phyloP scores from a whole-genome alignment of 2,329 filamentous ascomycete species.

The Podosphaera aphanis region DNA sequence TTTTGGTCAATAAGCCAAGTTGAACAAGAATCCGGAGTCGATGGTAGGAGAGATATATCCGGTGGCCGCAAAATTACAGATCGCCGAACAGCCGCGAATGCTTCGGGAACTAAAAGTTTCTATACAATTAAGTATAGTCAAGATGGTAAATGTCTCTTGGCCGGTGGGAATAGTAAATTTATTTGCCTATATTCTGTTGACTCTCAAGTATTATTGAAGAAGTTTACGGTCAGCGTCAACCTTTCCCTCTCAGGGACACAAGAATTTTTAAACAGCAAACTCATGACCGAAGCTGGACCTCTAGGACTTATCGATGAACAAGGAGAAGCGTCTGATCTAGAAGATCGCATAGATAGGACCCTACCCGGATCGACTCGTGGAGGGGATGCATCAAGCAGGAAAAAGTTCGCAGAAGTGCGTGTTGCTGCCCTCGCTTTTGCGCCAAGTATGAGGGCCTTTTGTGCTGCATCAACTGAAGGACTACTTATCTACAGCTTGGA shows the following conservation, averaged over 20 bases:
- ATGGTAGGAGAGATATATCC: slow-evolving; percentile 77
- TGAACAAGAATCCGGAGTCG: slow-evolving; percentile 62
- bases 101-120: slow-evolving; percentile 75
- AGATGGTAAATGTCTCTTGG: slow-evolving; percentile 74
- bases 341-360: slow-evolving; percentile 55
- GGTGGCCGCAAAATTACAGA: slow-evolving; percentile 77
- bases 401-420: slow-evolving; percentile 55
- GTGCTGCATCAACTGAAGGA: slow-evolving; percentile 83
- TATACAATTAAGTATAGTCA: slow-evolving; percentile 73
- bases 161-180: slow-evolving; percentile 91
- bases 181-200: slow-evolving; percentile 93
- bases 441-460: slow-evolving; percentile 73
- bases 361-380: slow-evolving; percentile 74
- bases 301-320: slow-evolving; percentile 64
- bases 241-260: slow-evolving; percentile 89
- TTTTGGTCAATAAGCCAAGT: slow-evolving; percentile 89
- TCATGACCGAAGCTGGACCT: slow-evolving; percentile 77
- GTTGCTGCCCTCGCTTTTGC: slow-evolving; percentile 72
- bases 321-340: slow-evolving; percentile 70
- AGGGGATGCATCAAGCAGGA: slow-evolving; percentile 56
- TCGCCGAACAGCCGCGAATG: slow-evolving; percentile 74
- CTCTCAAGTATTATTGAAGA: slow-evolving; percentile 77
- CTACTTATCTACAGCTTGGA: slow-evolving; percentile 85
- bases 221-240: slow-evolving; percentile 88
- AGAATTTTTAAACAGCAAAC: slow-evolving; percentile 83